Evolutionary conservation across 768 basidiomycete genomes (phyloP), one percentile per base, ranked within the genome.

Genomic region (Nidularia sp.): DNA sequence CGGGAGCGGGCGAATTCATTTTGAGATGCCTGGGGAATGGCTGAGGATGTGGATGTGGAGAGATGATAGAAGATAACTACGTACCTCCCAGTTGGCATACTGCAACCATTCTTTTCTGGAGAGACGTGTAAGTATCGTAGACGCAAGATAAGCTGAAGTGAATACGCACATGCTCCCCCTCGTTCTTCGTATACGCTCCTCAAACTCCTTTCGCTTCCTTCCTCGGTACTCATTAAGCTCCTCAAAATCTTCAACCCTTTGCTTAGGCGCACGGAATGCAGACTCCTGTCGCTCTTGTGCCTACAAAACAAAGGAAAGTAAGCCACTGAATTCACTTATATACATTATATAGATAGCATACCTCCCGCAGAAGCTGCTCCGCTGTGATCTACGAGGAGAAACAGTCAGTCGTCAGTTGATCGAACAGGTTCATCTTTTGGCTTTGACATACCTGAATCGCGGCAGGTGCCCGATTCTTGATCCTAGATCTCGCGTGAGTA

Each of bases 271-370:
- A 47, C 86, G 85, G 65, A 93, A 90, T 9, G 88, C 81, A 32
- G 90, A 81, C 66, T 98, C 97, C 75, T 98, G 95, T 50, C 96
- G 80, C 60, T 98, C 97, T 87, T 98, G 93, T 47, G 97, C 97
- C 90, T 93, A 61, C 2, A 47, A 29, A n/a, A 47, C 10, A 34
- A 45, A 7, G 18, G 2, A 42, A 29, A 4, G 3, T 50, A 5
- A n/a, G 2, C 12, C 13, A 47, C 31, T 43, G 34, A 48, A 12
- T 9, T 12, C 25, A 29, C 4, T 29, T 29, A 29, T 29, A 13
- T 34, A 0, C 45, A 34, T 33, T 12, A 45, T 6, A 22, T 45
- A 13, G 6, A 35, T 2, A 35, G 51, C 70, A 45, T 66, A 90
- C 91, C 76, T 99, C 97, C 61, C 97, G 88, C 7, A 99, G 77